Evolutionary conservation across 495 filamentous ascomycete species (phyloP), one percentile per base, ranked within the genome.

Genomic region (Penicillium coprophilum): DNA sequence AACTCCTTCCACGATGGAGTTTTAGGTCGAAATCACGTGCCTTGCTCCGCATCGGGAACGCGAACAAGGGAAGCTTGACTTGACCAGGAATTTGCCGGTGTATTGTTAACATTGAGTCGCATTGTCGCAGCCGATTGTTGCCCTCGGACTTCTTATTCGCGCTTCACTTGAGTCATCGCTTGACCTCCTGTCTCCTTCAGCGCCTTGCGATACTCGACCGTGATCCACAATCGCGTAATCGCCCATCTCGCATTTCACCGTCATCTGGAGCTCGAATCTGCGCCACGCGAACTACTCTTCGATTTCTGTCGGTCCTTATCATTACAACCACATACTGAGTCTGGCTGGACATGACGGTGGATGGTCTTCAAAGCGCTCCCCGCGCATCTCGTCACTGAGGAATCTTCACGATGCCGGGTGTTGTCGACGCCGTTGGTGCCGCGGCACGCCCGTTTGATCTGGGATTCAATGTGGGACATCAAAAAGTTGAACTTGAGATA

Each of bases 401-500:
- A 67, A 63, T 54, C 59, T 67, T 65, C 69, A 67, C 64, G 61
- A 79, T 79, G 76, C 76, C 76, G 54, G 74, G 75, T 62, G 68
- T 77, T 56, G 70, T 79, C 50, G 76, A 79, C 55, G 66, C 65
- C 31, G 62, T 61, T 39, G 66, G 66, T 50, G 65, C 69, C 40
- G 53, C 56, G 59, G 71, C 64, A 62, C 68, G 71, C 40, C 52
- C 50, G 38, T 48, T 51, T 32, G 72, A 74, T 21, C 69, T 73
- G 55, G 77, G 77, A 17, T 88, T 84, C 63, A 80, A 82, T 19
- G 78, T 94, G 9, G 73, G 85, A n/a, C 84, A 88, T 62, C 94
- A 97, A 71, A 87, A 86, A 66, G 85, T 98, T 50, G 86, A 92
- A 57, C 77, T 97, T 50, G 92, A 97, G 55, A 80, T 98, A 58